Conservation (phyloP, 768 basidiomycete genomes). For the Polyporus arcularius region DNA sequence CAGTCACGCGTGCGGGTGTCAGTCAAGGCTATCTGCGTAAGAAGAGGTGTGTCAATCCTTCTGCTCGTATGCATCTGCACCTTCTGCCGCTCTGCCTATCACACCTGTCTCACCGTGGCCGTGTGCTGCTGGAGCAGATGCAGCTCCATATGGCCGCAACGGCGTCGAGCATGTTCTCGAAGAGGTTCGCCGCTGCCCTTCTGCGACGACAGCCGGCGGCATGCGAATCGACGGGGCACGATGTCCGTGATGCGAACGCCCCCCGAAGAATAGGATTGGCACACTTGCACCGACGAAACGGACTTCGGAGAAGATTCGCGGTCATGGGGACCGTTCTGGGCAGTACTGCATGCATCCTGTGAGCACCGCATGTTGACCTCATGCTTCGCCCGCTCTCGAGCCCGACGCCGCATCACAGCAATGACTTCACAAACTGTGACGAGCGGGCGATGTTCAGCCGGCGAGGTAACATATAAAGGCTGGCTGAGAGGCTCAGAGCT, state of each 20-base stretch:
- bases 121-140: no score
- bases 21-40: no score
- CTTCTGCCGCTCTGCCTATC: no score
- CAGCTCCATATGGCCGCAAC: no score
- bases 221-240: not conserved
- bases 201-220: no score
- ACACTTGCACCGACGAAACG: not conserved
- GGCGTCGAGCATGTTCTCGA: no score
- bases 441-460: not conserved
- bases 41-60: no score
- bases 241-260: not conserved
- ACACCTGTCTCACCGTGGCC: no score
- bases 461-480: not conserved
- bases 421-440: not conserved
- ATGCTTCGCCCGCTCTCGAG: no score
- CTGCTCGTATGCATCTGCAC: no score
- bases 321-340: not conserved
- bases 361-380: not conserved
- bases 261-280: not conserved
- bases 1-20: no score
- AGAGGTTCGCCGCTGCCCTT: no score
- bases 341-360: not conserved
- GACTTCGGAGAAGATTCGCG: not conserved
- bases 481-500: not conserved
- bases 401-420: not conserved